Evolutionary conservation across 2,329 filamentous ascomycete species (phyloP).

Genomic region (Cladosporium sp.): DNA sequence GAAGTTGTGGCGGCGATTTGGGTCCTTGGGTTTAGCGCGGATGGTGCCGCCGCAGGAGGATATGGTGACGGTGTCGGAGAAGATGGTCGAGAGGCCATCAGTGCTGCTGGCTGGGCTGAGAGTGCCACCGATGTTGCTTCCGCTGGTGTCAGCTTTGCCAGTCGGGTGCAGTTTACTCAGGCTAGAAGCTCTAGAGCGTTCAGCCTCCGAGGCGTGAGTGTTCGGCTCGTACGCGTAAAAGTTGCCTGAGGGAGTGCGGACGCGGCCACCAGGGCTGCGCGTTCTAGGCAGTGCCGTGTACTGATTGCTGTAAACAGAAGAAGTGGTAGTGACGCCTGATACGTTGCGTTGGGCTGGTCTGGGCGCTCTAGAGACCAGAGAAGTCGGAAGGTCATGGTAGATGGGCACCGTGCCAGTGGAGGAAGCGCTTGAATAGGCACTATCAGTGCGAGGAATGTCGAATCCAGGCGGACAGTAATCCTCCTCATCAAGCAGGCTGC

Average conservation of each 20-base stretch:
- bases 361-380: constrained; percentile 4
- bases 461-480: constrained; percentile 12
- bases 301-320: constrained; percentile 10
- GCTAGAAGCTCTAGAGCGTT: constrained; percentile 24
- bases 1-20: constrained; percentile 1
- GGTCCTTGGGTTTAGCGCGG: constrained; percentile 6
- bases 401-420: background rate
- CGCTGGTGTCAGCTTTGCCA: background rate
- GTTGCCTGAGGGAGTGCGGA: constrained; percentile 18
- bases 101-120: constrained; percentile 14
- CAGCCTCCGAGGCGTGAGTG: constrained; percentile 20
- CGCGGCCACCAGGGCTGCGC: constrained; percentile 13
- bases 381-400: background rate
- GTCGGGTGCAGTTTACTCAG: constrained; percentile 14
- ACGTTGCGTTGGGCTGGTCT: constrained; percentile 15
- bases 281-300: constrained; percentile 11
- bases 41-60: constrained; percentile 10
- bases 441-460: constrained; percentile 16
- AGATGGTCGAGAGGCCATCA: constrained; percentile 10
- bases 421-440: constrained; percentile 12
- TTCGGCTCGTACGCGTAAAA: constrained; percentile 23
- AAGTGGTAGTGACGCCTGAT: constrained; percentile 14
- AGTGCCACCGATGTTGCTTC: background rate
- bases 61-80: constrained; percentile 10
- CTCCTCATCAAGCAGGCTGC: constrained; percentile 20